phyloP scores from a whole-genome alignment of 2,329 filamentous ascomycete species.

The Sordariomycetes sp. region DNA sequence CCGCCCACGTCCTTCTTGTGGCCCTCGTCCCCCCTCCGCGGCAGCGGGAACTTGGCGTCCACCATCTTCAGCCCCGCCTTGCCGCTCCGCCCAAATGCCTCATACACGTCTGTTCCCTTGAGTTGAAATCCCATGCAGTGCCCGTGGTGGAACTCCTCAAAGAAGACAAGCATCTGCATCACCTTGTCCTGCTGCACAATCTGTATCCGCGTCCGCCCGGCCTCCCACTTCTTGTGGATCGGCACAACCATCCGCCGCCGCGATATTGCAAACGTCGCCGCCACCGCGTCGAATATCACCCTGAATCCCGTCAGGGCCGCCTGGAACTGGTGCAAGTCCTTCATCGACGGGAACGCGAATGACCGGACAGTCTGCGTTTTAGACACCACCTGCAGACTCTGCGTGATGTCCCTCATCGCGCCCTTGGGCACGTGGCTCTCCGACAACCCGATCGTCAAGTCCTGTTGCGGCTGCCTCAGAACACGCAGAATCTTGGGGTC shows the following conservation, averaged over 20 bases:
- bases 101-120: constrained; percentile 73
- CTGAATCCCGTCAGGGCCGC: constrained; percentile 66
- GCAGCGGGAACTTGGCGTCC: constrained; percentile 82
- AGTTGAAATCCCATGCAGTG: constrained; percentile 82
- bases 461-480: constrained; percentile 59
- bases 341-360: constrained; percentile 51
- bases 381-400: constrained; percentile 47
- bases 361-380: constrained; percentile 54
- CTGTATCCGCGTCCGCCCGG: constrained; percentile 66
- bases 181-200: constrained; percentile 65
- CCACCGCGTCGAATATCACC: constrained; percentile 62
- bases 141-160: constrained; percentile 76
- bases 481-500: constrained; percentile 50
- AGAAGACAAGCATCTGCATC: constrained; percentile 71
- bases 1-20: not conserved
- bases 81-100: constrained; percentile 48
- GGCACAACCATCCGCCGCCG: constrained; percentile 80
- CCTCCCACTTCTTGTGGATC: constrained; percentile 91
- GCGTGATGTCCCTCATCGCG: constrained; percentile 45
- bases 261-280: constrained; percentile 66
- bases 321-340: constrained; percentile 68
- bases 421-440: constrained; percentile 52
- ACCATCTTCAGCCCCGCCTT: constrained; percentile 68
- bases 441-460: constrained; percentile 63
- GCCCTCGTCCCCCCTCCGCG: constrained; percentile 29